Base-by-base conservation (phyloP, 495 filamentous ascomycete genomes). In the Hypoxylon fragiforme region DNA sequence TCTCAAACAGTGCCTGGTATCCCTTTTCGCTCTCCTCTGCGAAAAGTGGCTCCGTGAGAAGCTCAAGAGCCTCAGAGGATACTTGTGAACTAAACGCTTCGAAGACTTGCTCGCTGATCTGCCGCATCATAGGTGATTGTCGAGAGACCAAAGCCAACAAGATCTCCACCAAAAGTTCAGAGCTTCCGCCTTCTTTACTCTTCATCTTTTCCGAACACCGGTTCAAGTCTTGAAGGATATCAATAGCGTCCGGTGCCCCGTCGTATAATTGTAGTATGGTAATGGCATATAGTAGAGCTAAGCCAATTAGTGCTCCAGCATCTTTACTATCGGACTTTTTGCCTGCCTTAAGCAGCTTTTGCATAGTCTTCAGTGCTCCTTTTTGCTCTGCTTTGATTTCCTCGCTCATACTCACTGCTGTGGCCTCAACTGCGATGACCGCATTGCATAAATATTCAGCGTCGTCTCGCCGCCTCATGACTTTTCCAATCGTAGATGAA, bases 251-350 rank as follows among this genome's bases (percentile, higher is more conserved):
- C 0, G 87, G 78, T 49, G 95, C 90, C 14, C 87, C 88, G 61
- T 90, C 88, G 71, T 94, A 92, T n/a, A 96, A 78, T 63, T 96
- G 89, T 22, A 97, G 70, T 39, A 97, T 81, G 1, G 87, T 85
- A 48, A 95, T 77, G n/a, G 89, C 88, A 68, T 94, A 92, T 6
- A 97, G 76, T 6, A 97, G 77, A 35, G 85, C 84, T 54, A 95
- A 86, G 0, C 89, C 87, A 31, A 83, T 72, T 68, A 63, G 42
- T 65, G 72, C 24, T 45, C 71, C 69, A 53, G 73, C 72, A 22
- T 70, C 64, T 42, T 72, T 65, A 16, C 36, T 60, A 4, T 70
- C 54, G 13, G 71, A 60, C 48, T 73, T 66, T n/a, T 75, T 66
- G 42, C 77, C 70, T 60, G 81, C 79, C 64, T 84, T 84, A n/a